Evolutionary conservation across 257 asterid genomes (phyloP).

Genomic region (Handroanthus guayacan): DNA sequence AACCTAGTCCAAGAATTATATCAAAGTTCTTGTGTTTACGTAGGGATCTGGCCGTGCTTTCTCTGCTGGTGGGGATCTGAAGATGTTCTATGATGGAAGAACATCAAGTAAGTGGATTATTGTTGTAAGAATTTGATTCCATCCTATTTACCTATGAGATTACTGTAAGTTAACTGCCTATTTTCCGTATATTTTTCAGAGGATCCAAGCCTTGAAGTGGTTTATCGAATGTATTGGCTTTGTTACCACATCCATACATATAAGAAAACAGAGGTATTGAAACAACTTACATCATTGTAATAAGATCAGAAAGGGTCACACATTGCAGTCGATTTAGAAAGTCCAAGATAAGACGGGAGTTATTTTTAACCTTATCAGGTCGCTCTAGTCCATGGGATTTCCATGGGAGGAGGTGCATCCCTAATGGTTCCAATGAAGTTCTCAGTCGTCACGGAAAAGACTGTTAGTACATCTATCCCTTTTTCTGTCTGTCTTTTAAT

Average conservation of each 20-base stretch:
- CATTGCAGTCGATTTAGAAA: not conserved
- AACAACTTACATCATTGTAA: constrained; percentile 17
- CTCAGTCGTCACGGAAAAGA: constrained; percentile 90
- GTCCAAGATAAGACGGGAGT: constrained; percentile 4
- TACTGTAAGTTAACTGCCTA: constrained; percentile 18
- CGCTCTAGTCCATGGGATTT: constrained; percentile 89
- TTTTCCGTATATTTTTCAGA: constrained; percentile 49
- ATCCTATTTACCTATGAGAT: constrained; percentile 17
- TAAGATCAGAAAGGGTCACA: not conserved
- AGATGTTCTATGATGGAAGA: constrained; percentile 88
- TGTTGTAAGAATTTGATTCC: constrained; percentile 1
- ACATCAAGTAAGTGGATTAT: constrained; percentile 54
- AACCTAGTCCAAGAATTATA: not conserved
- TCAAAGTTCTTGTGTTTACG: constrained; percentile 23
- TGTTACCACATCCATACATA: constrained; percentile 92
- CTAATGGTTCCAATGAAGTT: constrained; percentile 91
- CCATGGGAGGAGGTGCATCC: constrained; percentile 99
- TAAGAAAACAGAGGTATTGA: constrained; percentile 73
- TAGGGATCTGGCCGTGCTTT: constrained; percentile 97
- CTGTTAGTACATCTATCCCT: constrained; percentile 55
- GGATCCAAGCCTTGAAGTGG: constrained; percentile 87
- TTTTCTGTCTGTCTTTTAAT: not conserved
- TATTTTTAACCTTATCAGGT: constrained; percentile 51
- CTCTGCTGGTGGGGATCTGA: constrained; percentile 97
- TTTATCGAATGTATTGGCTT: constrained; percentile 95